phyloP scores from a whole-genome alignment of 106 monocot species.

The Dendrobium chrysotoxum region DNA sequence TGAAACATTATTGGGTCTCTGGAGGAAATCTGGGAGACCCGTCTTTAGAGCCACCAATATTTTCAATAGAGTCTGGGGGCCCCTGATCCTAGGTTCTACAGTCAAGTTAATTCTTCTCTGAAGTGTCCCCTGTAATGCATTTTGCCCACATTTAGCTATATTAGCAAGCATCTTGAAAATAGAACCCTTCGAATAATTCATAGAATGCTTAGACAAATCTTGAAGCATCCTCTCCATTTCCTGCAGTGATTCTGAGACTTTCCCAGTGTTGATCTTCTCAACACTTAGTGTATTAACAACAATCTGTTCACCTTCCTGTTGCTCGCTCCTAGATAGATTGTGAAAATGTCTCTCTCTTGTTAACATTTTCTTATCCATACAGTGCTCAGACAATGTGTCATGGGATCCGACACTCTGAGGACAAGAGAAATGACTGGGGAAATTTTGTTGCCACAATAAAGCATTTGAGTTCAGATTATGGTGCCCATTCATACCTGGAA shows the following conservation, averaged over 20 bases:
- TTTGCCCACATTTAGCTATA: conserved; percentile 37
- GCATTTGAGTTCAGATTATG: conserved; percentile 17
- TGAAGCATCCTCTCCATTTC: conserved; percentile 44
- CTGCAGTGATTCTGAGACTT: conserved; percentile 58
- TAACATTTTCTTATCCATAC: conserved; percentile 30
- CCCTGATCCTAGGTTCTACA: conserved; percentile 35
- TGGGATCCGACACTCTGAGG: conserved; percentile 28
- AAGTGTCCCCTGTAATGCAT: conserved; percentile 41
- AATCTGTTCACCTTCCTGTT: conserved; percentile 25
- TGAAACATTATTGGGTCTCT: conserved; percentile 18
- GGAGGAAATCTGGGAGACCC: conserved; percentile 54
- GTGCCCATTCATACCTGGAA: conserved; percentile 18
- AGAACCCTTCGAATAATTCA: conserved; percentile 49
- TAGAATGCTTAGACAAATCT: conserved; percentile 56
- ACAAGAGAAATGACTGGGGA: conserved; percentile 25
- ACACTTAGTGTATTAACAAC: conserved; percentile 36
- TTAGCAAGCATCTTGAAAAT: conserved; percentile 46
- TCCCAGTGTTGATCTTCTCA: conserved; percentile 44
- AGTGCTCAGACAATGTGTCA: conserved; percentile 29
- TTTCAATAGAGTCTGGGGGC: conserved; percentile 44
- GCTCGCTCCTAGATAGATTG: conserved; percentile 34
- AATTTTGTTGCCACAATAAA: conserved; percentile 18
- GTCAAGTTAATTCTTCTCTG: conserved; percentile 58
- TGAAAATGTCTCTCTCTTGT: conserved; percentile 50
- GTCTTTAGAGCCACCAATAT: conserved; percentile 75